Evolutionary conservation across 2,329 filamentous ascomycete genomes (phyloP).

Genomic region (Botrytis pseudocinerea): DNA sequence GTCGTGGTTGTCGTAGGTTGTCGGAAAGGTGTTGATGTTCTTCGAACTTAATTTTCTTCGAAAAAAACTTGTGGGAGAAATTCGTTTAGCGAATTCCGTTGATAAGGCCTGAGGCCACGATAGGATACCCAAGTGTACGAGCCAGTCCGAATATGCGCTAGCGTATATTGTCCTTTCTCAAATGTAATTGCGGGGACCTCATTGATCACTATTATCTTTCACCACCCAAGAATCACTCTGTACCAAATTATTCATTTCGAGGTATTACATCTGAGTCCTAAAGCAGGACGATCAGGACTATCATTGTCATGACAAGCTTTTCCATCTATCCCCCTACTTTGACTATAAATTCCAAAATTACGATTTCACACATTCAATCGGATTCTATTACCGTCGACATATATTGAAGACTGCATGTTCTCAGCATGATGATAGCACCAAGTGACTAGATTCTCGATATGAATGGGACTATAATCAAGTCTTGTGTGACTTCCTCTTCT

Average conservation of each 20-base stretch:
- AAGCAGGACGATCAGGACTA: neutral
- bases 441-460: neutral
- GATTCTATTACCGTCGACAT: neutral
- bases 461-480: neutral
- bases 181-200: neutral
- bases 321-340: neutral
- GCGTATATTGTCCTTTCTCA: neutral
- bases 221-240: neutral
- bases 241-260: neutral
- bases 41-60: conserved; percentile 11
- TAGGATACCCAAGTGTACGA: neutral
- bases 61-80: conserved; percentile 18
- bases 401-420: neutral
- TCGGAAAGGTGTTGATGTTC: conserved; percentile 22
- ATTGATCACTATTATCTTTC: neutral
- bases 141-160: neutral
- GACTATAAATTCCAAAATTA: neutral
- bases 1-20: conserved; percentile 36
- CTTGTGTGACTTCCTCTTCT: neutral
- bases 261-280: neutral
- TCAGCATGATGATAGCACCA: neutral
- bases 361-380: neutral
- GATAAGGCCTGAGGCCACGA: conserved; percentile 7
- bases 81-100: conserved; percentile 21
- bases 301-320: neutral